These are phyloP conservation scores for Aureobasidium lini DNA, from an alignment of 2,329 filamentous ascomycete species.

Conservation along the genomic window DNA sequence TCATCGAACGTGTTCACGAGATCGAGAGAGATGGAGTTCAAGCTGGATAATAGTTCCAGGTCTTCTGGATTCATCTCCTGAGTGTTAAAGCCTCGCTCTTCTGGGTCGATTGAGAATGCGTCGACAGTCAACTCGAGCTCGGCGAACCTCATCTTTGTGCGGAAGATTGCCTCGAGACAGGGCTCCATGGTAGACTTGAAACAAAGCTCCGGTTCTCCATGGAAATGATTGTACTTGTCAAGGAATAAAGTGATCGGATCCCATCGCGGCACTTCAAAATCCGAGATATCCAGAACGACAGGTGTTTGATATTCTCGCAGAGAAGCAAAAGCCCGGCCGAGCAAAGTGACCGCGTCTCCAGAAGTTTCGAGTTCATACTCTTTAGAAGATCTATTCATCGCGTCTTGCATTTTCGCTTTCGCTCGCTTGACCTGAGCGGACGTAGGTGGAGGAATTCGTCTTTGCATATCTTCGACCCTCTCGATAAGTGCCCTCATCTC, in stretches of 20 bases:
- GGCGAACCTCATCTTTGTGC: not conserved
- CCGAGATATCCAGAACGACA: not conserved
- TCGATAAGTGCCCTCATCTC: not conserved
- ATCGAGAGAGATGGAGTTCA: not conserved
- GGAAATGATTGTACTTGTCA: not conserved
- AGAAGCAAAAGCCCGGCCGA: not conserved
- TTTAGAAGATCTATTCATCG: not conserved
- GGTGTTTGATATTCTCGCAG: not conserved
- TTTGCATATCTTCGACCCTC: constrained; percentile 3
- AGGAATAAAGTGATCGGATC: not conserved
- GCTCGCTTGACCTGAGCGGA: constrained; percentile 2
- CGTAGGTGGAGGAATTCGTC: not conserved
- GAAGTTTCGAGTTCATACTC: not conserved
- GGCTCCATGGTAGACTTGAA: constrained; percentile 6
- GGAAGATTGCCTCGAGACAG: not conserved
- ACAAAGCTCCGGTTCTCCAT: constrained; percentile 3
- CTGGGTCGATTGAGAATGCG: not conserved
- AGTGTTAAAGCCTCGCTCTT: not conserved
- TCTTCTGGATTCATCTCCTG: not conserved
- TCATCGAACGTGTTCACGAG: not conserved
- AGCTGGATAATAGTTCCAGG: not conserved
- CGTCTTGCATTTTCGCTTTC: constrained; percentile 1
- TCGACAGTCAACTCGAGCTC: not conserved
- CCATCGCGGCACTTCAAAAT: not conserved
- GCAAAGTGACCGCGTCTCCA: not conserved